phyloP scores from a whole-genome alignment of 2,329 filamentous ascomycete species.

The Trichophyton schoenleinii region DNA sequence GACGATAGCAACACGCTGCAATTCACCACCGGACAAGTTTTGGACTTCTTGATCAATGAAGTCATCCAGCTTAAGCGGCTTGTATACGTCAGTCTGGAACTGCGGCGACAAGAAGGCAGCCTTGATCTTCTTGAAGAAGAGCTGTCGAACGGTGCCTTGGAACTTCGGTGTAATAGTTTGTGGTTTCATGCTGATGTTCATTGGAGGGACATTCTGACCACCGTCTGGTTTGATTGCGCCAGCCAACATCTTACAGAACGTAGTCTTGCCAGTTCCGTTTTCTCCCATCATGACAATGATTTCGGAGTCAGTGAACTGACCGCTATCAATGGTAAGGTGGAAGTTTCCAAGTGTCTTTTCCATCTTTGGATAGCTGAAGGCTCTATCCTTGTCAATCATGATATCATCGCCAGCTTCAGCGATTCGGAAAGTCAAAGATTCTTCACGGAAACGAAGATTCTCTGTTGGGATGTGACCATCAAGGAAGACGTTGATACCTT shows the following conservation, averaged over 20 bases:
- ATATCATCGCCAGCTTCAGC: slow-evolving; percentile 83
- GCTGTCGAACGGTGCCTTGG: slow-evolving; percentile 85
- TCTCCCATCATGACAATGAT: slow-evolving; percentile 99
- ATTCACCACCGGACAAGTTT: slow-evolving; percentile 96
- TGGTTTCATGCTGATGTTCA: slow-evolving; percentile 99
- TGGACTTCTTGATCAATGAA: slow-evolving; percentile 99
- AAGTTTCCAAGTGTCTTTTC: slow-evolving; percentile 86
- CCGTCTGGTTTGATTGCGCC: slow-evolving; percentile 86
- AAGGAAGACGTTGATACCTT: slow-evolving; percentile 99
- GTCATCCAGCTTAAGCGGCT: slow-evolving; percentile 96
- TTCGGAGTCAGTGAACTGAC: slow-evolving; percentile 92
- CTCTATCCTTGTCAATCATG: slow-evolving; percentile 67
- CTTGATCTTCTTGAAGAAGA: slow-evolving; percentile 99
- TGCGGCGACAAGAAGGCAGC: slow-evolving; percentile 89
- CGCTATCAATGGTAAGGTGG: slow-evolving; percentile 65
- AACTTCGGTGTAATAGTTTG: slow-evolving; percentile 99
- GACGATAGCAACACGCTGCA: slow-evolving; percentile 97
- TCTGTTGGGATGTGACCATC: slow-evolving; percentile 97
- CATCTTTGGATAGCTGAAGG: slow-evolving; percentile 81
- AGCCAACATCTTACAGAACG: slow-evolving; percentile 91
- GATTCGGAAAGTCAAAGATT: slow-evolving; percentile 90
- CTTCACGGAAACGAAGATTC: slow-evolving; percentile 95
- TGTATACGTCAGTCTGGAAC: slow-evolving; percentile 99
- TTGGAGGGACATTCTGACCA: slow-evolving; percentile 64
- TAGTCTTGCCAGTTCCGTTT: slow-evolving; percentile 98